Conservation (phyloP, 306 rosid genomes). For the Urtica urens region DNA sequence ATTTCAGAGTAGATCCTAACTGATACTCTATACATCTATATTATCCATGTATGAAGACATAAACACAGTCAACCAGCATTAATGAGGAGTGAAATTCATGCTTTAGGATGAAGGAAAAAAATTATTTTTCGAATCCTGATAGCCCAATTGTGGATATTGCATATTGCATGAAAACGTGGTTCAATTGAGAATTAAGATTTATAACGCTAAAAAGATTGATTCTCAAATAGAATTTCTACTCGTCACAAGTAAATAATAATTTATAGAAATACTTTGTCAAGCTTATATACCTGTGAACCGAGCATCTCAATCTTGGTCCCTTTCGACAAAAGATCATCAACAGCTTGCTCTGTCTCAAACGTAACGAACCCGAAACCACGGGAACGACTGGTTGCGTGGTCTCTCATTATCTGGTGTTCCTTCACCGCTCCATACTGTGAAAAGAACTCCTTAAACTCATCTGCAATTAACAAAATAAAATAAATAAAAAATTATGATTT, state of each 20-base stretch:
- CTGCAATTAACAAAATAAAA: constrained; percentile 29
- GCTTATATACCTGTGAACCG: constrained; percentile 91
- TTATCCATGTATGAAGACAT: too few relatives aligned
- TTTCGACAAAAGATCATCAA: constrained; percentile 66
- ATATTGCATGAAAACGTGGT: not conserved
- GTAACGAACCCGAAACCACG: constrained; percentile 84
- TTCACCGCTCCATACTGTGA: constrained; percentile 70
- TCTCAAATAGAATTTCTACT: too few relatives aligned
- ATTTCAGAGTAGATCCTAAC: too few relatives aligned
- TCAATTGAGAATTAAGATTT: too few relatives aligned
- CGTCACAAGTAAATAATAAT: too few relatives aligned
- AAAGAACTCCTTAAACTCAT: constrained; percentile 62
- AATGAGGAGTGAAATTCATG: too few relatives aligned
- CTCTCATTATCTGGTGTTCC: constrained; percentile 83
- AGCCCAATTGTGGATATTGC: not conserved
- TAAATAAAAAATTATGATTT: not conserved
- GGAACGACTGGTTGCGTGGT: constrained; percentile 77
- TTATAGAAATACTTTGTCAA: too few relatives aligned
- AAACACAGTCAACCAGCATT: too few relatives aligned
- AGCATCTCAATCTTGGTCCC: constrained; percentile 88
- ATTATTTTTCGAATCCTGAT: too few relatives aligned
- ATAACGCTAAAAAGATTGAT: too few relatives aligned
- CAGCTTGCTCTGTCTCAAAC: constrained; percentile 72
- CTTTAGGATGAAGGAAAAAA: not conserved
- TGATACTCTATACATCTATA: too few relatives aligned